A percentile compares a stretch with the other conserved stretches of the same genome.
These are phyloP conservation scores for Skeletonema potamos DNA, from an alignment of 108 stramenopile species.

Conservation along the genomic window DNA sequence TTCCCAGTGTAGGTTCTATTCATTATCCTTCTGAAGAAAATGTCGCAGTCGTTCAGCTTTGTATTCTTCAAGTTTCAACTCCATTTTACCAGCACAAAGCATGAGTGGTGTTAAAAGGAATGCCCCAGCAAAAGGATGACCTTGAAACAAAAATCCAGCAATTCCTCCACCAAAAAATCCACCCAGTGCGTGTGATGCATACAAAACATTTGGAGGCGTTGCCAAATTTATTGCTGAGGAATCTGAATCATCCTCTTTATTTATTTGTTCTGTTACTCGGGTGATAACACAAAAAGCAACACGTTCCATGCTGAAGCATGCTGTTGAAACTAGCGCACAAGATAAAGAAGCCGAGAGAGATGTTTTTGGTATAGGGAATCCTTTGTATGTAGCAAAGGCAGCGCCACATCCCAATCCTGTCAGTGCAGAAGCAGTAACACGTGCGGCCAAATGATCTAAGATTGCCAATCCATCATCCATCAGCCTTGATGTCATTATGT, in stretches of 20 bases:
- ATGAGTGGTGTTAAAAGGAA: slow-evolving; percentile 66
- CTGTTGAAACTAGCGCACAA: slow-evolving; percentile 67
- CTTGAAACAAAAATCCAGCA: slow-evolving; percentile 62
- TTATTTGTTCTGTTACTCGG: slow-evolving; percentile 1
- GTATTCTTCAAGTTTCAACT: slow-evolving; percentile 41
- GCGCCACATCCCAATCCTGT: slow-evolving; percentile 57
- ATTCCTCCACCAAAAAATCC: slow-evolving; percentile 62
- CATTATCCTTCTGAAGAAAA: slow-evolving; percentile 2
- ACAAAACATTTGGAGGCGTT: slow-evolving; percentile 4
- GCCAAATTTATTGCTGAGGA: neutral
- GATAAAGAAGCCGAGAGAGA: slow-evolving; percentile 49
- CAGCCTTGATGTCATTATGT: neutral
- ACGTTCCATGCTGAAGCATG: slow-evolving; percentile 63
- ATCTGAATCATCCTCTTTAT: slow-evolving; percentile 7
- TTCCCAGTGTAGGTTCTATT: too few species aligned
- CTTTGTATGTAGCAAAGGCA: slow-evolving; percentile 43
- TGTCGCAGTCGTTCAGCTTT: slow-evolving; percentile 21
- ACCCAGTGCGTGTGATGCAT: slow-evolving; percentile 69
- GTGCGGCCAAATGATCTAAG: slow-evolving; percentile 50
- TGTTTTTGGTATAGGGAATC: slow-evolving; percentile 49
- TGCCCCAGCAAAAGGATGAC: slow-evolving; percentile 55
- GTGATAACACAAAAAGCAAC: slow-evolving; percentile 35
- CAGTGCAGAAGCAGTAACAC: slow-evolving; percentile 50
- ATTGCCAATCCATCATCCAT: slow-evolving; percentile 19
- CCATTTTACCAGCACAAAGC: slow-evolving; percentile 53